These are phyloP conservation scores for Globisporangium spiculum DNA, from an alignment of 352 stramenopile genomes.

Conservation along the genomic window DNA sequence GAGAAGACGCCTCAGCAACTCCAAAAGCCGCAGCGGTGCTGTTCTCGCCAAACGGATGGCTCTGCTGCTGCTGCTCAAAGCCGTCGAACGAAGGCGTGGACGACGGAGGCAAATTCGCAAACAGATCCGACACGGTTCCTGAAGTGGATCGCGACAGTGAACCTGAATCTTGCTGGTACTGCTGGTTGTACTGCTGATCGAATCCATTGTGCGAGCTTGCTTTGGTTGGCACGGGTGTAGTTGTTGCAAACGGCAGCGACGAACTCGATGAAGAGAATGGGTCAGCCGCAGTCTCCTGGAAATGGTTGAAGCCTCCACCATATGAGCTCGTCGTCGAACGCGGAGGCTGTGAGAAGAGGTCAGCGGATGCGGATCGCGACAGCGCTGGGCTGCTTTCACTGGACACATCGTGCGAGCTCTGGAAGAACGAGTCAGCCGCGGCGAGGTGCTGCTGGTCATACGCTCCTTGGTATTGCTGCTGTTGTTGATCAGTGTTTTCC, in stretches of 20 bases:
- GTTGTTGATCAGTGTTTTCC: neutral
- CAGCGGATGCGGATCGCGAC: neutral
- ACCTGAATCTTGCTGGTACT: slow-evolving; percentile 8
- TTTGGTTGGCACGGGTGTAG: neutral
- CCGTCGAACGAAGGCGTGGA: slow-evolving; percentile 10
- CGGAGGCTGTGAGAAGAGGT: slow-evolving; percentile 12
- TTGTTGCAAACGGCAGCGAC: slow-evolving; percentile 5
- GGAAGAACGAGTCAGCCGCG: slow-evolving; percentile 24
- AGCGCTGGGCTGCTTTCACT: neutral
- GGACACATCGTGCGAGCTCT: slow-evolving; percentile 5
- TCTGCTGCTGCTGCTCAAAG: slow-evolving; percentile 12
- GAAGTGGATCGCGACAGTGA: slow-evolving; percentile 5
- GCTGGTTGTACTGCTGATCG: neutral
- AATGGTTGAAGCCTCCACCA: neutral
- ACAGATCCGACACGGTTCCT: slow-evolving; percentile 10
- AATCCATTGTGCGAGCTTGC: slow-evolving; percentile 12
- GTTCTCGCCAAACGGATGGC: neutral
- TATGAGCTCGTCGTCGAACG: slow-evolving; percentile 10
- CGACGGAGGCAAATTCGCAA: slow-evolving; percentile 3
- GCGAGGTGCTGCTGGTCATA: slow-evolving; percentile 20
- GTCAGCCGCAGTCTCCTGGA: slow-evolving; percentile 16
- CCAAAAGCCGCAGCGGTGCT: neutral
- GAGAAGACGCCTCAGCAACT: neutral
- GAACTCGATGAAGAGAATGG: slow-evolving; percentile 15
- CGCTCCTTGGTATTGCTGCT: neutral